Evolutionary conservation across 345 rosid species (phyloP), one percentile per base, ranked within the genome.

Genomic region (Hibiscus trionum): DNA sequence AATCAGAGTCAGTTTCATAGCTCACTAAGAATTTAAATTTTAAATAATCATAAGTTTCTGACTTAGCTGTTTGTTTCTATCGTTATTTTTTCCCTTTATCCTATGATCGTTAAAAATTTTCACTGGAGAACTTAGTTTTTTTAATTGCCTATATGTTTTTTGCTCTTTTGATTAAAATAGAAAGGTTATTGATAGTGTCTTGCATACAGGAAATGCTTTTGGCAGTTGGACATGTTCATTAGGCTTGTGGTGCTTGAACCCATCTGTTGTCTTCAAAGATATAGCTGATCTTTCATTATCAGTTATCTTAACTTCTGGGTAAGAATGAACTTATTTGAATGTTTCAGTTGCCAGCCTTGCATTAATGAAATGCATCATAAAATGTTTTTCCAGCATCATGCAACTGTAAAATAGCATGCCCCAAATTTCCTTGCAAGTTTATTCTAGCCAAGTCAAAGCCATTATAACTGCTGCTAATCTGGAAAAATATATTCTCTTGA

Each of bases 181-280:
- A 47, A 66, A 46, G 61, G 47, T 50, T 52, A 19, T 14, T 35
- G 21, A 52, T 37, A 42, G 42, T 61, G 19, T 69, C 65, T 46
- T 78, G 74, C 71, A 56, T 74, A 73, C 87, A 93, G 97, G 85
- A 84, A 86, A 80, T 77, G 71, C 86, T 74, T 61, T 69, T 76
- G 86, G 84, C 46, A 80, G 80, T 65, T 90, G 91, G 84, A 86
- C 82, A 55, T 81, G 83, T 74, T 85, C 88, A 77, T 81, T 94
- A 56, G 89, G 95, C 77, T 81, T 94, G 75, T 94, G 98, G 98
- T 94, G 98, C 85, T 74, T 94, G 88, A 90, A 94, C 86, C 96
- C 98, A n/a, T 84, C 93, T 5, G 96, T 94, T 79, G 98, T 91
- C 35, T 94, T 91, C 83, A 86, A 78, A 83, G 97, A 94, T 78